These are phyloP conservation scores for Pontederia paniculata DNA, from an alignment of 176 grass and related monocot species.

Conservation along the genomic window DNA sequence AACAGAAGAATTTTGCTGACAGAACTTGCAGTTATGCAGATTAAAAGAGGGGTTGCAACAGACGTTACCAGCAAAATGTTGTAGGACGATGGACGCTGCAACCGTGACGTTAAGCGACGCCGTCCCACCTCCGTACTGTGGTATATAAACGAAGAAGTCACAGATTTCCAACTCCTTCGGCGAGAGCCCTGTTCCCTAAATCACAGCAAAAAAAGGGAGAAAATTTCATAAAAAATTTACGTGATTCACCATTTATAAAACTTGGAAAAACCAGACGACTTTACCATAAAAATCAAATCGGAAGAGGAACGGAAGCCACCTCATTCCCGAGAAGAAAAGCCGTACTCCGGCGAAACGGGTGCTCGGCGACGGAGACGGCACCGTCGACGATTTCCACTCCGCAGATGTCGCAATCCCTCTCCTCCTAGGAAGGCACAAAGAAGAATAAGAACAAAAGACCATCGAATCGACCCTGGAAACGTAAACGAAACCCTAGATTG, in stretches of 20 bases:
- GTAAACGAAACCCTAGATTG: background rate
- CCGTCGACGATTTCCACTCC: conserved; percentile 77
- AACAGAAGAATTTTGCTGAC: background rate
- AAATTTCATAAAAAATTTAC: background rate
- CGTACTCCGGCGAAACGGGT: conserved; percentile 57
- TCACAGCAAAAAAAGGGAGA: conserved; percentile 3
- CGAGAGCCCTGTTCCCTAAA: conserved; percentile 70
- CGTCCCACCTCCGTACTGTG: conserved; percentile 82
- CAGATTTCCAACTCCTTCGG: conserved; percentile 64
- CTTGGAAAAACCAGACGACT: background rate
- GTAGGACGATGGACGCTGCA: conserved; percentile 81
- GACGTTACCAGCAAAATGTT: conserved; percentile 60
- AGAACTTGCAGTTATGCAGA: background rate
- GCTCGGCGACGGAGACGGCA: conserved; percentile 43
- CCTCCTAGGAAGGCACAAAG: conserved; percentile 29
- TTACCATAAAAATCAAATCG: background rate
- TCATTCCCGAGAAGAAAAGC: conserved; percentile 94
- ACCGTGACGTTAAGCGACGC: conserved; percentile 94
- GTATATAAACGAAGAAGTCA: conserved; percentile 92
- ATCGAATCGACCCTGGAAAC: no score
- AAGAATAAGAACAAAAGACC: background rate
- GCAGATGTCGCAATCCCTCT: conserved; percentile 63
- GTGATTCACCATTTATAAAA: background rate
- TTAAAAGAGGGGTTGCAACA: background rate
- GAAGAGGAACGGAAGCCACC: conserved; percentile 20